These are phyloP conservation scores for Atalantia buxifolia DNA, from an alignment of 345 rosid genomes.

Conservation along the genomic window DNA sequence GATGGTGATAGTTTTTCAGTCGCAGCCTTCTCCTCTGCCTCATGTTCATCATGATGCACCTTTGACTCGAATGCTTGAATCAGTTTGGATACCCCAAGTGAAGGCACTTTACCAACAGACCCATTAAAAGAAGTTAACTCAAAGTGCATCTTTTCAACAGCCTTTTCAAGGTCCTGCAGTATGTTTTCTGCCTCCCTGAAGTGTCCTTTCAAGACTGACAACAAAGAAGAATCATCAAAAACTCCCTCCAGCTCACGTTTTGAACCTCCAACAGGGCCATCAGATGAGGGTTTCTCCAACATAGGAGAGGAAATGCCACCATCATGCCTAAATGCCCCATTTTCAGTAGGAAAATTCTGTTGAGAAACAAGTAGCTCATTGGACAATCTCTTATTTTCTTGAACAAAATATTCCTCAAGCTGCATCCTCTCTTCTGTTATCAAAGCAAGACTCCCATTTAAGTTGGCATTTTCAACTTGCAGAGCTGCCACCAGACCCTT, in stretches of 20 bases:
- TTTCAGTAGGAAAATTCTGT: conserved; percentile 47
- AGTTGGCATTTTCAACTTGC: conserved; percentile 42
- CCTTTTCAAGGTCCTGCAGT: conserved; percentile 56
- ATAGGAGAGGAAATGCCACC: conserved; percentile 12
- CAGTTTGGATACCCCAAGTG: conserved; percentile 63
- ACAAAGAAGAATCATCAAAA: conserved; percentile 36
- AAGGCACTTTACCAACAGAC: conserved; percentile 37
- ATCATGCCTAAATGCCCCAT: conserved; percentile 27
- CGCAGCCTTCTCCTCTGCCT: conserved; percentile 33
- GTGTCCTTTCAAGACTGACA: conserved; percentile 39
- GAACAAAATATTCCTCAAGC: conserved; percentile 41
- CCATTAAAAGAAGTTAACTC: conserved; percentile 27
- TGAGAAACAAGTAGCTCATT: conserved; percentile 50
- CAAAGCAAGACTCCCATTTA: conserved; percentile 37
- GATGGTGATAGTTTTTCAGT: conserved; percentile 32
- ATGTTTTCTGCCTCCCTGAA: conserved; percentile 53
- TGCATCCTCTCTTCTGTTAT: conserved; percentile 36
- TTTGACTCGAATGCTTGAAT: conserved; percentile 84
- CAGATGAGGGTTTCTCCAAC: conserved; percentile 15
- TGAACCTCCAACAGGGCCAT: conserved; percentile 9
- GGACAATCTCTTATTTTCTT: conserved; percentile 53
- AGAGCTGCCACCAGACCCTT: conserved; percentile 46
- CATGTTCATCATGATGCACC: conserved; percentile 50
- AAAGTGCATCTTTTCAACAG: conserved; percentile 43
- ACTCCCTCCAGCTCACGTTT: conserved; percentile 26